These are phyloP conservation scores for Stenogyne calaminthoides DNA, from an alignment of 305 asterid genomes.

Conservation along the genomic window DNA sequence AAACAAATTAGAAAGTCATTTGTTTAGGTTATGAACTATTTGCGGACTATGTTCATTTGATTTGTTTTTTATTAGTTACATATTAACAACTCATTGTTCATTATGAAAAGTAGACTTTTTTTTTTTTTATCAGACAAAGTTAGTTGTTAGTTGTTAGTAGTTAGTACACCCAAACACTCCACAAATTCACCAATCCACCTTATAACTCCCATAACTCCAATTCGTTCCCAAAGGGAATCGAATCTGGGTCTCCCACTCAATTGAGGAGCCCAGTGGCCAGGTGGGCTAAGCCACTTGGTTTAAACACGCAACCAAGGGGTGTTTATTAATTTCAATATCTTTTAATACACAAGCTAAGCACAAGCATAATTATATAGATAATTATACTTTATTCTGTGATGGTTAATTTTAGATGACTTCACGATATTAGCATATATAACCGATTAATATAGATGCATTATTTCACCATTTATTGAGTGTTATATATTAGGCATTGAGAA, in stretches of 20 bases:
- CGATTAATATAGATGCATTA: background rate
- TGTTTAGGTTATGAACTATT: background rate
- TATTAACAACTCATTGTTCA: background rate
- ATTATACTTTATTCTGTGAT: background rate
- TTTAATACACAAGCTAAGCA: background rate
- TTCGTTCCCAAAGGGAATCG: too few relatives aligned
- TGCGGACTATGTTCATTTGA: background rate
- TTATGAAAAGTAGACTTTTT: too few relatives aligned
- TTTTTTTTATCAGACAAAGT: too few relatives aligned
- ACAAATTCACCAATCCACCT: too few relatives aligned
- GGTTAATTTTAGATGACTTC: background rate
- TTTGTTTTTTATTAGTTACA: conserved; percentile 3
- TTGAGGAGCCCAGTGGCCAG: too few relatives aligned
- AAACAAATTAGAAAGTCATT: background rate
- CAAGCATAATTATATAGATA: background rate
- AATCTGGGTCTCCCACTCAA: too few relatives aligned
- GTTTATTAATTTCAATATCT: too few relatives aligned
- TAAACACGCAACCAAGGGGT: too few relatives aligned
- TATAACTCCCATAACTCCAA: too few relatives aligned
- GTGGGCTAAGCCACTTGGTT: too few relatives aligned
- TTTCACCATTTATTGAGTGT: background rate
- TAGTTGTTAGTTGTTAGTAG: too few relatives aligned
- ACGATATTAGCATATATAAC: background rate
- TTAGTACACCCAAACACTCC: too few relatives aligned
- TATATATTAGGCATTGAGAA: background rate